These are phyloP conservation scores for Phytophthora vignae DNA, from an alignment of 352 stramenopile genomes.

Conservation along the genomic window DNA sequence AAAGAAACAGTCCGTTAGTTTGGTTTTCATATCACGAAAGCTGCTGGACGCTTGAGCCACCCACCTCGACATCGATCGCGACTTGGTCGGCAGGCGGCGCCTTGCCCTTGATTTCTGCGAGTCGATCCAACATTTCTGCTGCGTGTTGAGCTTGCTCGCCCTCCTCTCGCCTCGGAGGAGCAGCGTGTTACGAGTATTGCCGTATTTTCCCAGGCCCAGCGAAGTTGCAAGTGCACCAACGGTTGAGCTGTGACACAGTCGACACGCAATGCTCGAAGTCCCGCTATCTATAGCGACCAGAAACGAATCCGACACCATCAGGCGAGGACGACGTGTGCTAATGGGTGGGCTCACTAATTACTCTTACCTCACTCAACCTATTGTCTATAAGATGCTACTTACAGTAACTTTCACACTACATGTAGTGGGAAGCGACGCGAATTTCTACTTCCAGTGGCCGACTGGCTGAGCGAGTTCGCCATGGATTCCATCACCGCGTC, in stretches of 20 bases:
- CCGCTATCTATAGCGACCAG: conserved; percentile 9
- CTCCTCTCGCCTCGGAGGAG: neutral
- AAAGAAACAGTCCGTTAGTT: conserved; percentile 4
- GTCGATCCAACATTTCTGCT: conserved; percentile 65
- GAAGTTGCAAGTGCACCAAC: conserved; percentile 10
- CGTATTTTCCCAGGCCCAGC: conserved; percentile 2
- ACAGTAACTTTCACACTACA: neutral
- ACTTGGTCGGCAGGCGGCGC: conserved; percentile 43
- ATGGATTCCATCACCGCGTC: conserved; percentile 82
- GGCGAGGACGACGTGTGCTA: conserved; percentile 2
- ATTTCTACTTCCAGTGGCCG: neutral
- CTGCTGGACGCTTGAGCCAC: neutral
- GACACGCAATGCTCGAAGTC: neutral
- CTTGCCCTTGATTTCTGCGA: conserved; percentile 79
- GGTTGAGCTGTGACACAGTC: neutral
- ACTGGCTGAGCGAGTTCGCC: conserved; percentile 52
- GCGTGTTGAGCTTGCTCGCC: neutral
- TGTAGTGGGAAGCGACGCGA: neutral
- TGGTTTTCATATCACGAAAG: neutral
- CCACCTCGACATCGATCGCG: conserved; percentile 73
- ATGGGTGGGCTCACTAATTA: neutral
- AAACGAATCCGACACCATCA: conserved; percentile 1
- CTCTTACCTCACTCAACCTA: neutral
- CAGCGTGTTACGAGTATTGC: neutral
- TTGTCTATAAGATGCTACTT: no score